Conservation (phyloP, 371 early-diverging fungal species). For the Blastocladiella emersonii region DNA sequence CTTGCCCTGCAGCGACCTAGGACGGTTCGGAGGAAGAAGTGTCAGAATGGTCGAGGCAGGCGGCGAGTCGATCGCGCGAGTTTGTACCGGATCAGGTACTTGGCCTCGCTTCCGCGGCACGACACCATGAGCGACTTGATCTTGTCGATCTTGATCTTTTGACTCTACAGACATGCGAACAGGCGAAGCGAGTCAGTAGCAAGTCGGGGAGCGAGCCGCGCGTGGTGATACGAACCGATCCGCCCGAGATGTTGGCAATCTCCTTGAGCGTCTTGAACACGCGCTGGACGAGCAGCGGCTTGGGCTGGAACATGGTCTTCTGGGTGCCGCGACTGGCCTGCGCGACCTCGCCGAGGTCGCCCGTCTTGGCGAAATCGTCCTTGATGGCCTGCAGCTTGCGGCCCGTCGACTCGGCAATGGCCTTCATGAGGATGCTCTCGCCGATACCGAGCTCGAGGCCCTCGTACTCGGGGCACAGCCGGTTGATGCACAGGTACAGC, state of each 20-base stretch:
- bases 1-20: conserved; percentile 85
- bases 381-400: conserved; percentile 60
- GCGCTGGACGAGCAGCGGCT: conserved; percentile 57
- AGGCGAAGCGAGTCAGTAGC: too few species aligned
- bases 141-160: conserved; percentile 64
- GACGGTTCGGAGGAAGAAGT: not conserved
- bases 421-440: conserved; percentile 84
- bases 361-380: conserved; percentile 52
- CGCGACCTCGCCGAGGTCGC: conserved; percentile 90
- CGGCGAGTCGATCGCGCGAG: not conserved
- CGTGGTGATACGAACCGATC: conserved; percentile 32
- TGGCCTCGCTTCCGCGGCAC: conserved; percentile 76
- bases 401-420: conserved; percentile 81
- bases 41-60: not conserved
- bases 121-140: conserved; percentile 72
- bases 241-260: conserved; percentile 70
- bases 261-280: conserved; percentile 82
- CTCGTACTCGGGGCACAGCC: conserved; percentile 88
- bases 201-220: too few species aligned
- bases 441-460: conserved; percentile 94
- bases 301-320: conserved; percentile 57
- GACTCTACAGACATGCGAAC: conserved; percentile 16
- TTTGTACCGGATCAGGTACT: conserved; percentile 68
- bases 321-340: conserved; percentile 67
- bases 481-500: conserved; percentile 85